phyloP scores from a whole-genome alignment of 2,329 filamentous ascomycete species.

The Penicillium sp. region DNA sequence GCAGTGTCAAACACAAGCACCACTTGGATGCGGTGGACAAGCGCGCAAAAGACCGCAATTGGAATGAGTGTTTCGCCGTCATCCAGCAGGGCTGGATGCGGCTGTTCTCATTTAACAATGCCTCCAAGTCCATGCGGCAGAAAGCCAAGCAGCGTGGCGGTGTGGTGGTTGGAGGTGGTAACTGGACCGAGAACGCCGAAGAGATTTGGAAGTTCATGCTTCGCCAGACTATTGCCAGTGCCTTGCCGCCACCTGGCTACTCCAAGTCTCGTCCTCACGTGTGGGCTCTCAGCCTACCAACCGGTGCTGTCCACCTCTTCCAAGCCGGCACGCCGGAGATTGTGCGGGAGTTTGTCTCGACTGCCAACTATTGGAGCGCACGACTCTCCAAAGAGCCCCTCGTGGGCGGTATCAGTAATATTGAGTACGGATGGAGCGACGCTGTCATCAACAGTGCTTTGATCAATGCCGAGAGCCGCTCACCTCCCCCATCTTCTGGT shows the following conservation, averaged over 20 bases:
- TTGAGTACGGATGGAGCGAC: conserved; percentile 97
- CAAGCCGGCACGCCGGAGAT: conserved; percentile 95
- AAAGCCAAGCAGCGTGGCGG: conserved; percentile 63
- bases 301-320: conserved; percentile 95
- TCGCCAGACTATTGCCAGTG: conserved; percentile 87
- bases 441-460: conserved; percentile 75
- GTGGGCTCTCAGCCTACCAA: conserved; percentile 89
- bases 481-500: conserved; percentile 36
- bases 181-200: conserved; percentile 97
- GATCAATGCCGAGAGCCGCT: conserved; percentile 55
- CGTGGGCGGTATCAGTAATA: conserved; percentile 89
- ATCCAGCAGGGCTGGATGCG: conserved; percentile 93
- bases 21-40: conserved; percentile 89
- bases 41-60: conserved; percentile 89
- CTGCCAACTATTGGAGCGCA: conserved; percentile 97
- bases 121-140: conserved; percentile 66
- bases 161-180: conserved; percentile 84
- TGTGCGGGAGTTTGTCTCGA: conserved; percentile 88
- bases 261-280: conserved; percentile 88
- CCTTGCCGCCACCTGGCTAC: conserved; percentile 87
- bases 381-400: conserved; percentile 91
- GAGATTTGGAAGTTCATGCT: conserved; percentile 84
- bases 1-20: conserved; percentile 93
- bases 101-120: conserved; percentile 87
- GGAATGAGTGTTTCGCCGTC: conserved; percentile 94